Percentiles rank a stretch among this genome's conserved stretches.
Evolutionary conservation across 371 early-diverging fungal genomes (phyloP).

Genomic region (Mortierella sp.): DNA sequence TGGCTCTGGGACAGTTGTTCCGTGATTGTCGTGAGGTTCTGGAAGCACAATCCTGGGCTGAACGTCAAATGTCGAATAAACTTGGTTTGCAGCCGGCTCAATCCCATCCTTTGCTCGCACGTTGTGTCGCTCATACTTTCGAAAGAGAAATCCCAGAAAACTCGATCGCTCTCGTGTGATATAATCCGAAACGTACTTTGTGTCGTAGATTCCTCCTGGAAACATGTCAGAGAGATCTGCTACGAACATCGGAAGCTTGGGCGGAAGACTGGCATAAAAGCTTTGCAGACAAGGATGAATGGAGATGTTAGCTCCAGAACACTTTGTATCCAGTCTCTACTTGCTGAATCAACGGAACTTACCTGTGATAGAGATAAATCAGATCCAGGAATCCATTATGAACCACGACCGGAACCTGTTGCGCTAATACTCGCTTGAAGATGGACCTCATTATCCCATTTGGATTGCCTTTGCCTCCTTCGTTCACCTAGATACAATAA

Average conservation of each 20-base stretch:
- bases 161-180: constrained; percentile 69
- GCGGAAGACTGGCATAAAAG: constrained; percentile 82
- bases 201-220: constrained; percentile 89
- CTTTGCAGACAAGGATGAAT: constrained; percentile 23
- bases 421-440: constrained; percentile 45
- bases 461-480: constrained; percentile 43
- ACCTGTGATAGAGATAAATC: constrained; percentile 84
- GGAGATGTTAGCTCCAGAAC: neutral
- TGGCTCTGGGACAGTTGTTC: neutral
- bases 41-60: constrained; percentile 28
- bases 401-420: constrained; percentile 73
- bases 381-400: constrained; percentile 95
- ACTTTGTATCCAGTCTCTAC: neutral
- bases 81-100: constrained; percentile 1
- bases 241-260: constrained; percentile 70
- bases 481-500: constrained; percentile 16
- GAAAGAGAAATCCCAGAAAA: constrained; percentile 83
- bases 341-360: neutral
- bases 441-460: constrained; percentile 63
- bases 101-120: constrained; percentile 33
- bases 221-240: constrained; percentile 81
- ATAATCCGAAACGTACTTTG: constrained; percentile 84
- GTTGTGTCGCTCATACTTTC: constrained; percentile 72
- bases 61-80: constrained; percentile 32
- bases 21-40: neutral